These are phyloP conservation scores for Peronospora destructor DNA, from an alignment of 352 stramenopile genomes.

Conservation along the genomic window DNA sequence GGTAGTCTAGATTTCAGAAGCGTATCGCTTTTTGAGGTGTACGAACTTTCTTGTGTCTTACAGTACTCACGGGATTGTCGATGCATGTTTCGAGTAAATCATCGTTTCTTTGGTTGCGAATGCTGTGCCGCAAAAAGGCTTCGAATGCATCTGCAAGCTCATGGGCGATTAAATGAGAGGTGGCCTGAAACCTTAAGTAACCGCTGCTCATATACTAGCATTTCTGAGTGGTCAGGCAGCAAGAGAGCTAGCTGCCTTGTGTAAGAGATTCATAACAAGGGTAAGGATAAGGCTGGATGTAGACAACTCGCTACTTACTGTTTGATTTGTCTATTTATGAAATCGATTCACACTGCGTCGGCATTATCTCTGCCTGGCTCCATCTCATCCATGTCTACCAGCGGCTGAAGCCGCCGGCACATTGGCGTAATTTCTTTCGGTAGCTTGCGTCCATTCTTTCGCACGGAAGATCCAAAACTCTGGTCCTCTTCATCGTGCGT, in stretches of 20 bases:
- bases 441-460: constrained; percentile 8
- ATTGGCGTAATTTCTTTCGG: too few relatives aligned
- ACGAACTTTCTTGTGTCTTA: too few relatives aligned
- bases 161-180: neutral
- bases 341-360: constrained; percentile 7
- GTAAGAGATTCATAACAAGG: constrained; percentile 19
- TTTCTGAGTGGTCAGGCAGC: neutral
- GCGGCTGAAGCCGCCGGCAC: constrained; percentile 13
- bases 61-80: too few relatives aligned
- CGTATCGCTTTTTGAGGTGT: too few relatives aligned
- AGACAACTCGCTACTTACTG: neutral
- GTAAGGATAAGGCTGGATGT: neutral
- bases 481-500: constrained; percentile 15
- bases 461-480: constrained; percentile 1
- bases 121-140: neutral
- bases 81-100: neutral
- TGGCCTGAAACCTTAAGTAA: neutral
- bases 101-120: neutral
- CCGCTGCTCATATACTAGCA: neutral
- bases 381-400: constrained; percentile 10
- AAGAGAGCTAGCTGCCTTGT: too few relatives aligned
- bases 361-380: constrained; percentile 3
- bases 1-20: neutral
- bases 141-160: neutral
- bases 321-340: neutral